These are phyloP conservation scores for Pseudogymnoascus sp. DNA, from an alignment of 2,329 filamentous ascomycete genomes.

Conservation along the genomic window DNA sequence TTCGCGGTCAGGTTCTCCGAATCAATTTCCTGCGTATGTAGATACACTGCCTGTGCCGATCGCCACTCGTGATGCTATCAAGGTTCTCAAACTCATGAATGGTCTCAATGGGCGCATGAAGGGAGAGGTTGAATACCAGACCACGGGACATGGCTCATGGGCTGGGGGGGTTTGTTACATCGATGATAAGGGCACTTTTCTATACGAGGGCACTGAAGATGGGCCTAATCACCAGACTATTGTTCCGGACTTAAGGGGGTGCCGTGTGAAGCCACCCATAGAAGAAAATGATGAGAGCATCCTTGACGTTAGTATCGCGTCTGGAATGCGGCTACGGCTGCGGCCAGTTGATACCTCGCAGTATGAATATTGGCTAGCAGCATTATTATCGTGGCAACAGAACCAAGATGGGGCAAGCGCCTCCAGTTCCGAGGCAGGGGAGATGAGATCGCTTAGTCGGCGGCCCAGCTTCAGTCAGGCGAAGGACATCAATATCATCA, in stretches of 20 bases:
- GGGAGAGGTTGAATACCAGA: conserved; percentile 67
- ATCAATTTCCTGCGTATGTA: conserved; percentile 39
- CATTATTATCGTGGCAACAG: conserved; percentile 75
- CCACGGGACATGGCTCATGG: conserved; percentile 56
- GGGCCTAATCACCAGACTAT: conserved; percentile 59
- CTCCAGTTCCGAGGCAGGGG: neutral
- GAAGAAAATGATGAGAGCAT: conserved; percentile 40
- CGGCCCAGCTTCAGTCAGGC: conserved; percentile 37
- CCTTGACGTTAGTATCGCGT: conserved; percentile 48
- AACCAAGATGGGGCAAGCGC: conserved; percentile 14
- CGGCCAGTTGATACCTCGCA: conserved; percentile 58
- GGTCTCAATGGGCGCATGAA: conserved; percentile 72
- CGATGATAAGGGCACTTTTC: conserved; percentile 65
- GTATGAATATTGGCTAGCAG: conserved; percentile 73
- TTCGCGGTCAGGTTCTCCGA: neutral
- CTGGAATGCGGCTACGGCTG: conserved; percentile 55
- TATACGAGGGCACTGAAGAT: conserved; percentile 65
- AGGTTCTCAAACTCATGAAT: conserved; percentile 69
- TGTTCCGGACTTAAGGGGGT: conserved; percentile 68
- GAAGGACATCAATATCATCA: conserved; percentile 81
- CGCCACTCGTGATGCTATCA: conserved; percentile 61
- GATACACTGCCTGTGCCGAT: conserved; percentile 55
- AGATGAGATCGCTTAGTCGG: conserved; percentile 26
- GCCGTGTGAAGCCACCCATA: conserved; percentile 55
- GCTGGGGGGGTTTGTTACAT: conserved; percentile 67